Conservation (phyloP, 2,329 filamentous ascomycete genomes). For the Nemania abortiva region DNA sequence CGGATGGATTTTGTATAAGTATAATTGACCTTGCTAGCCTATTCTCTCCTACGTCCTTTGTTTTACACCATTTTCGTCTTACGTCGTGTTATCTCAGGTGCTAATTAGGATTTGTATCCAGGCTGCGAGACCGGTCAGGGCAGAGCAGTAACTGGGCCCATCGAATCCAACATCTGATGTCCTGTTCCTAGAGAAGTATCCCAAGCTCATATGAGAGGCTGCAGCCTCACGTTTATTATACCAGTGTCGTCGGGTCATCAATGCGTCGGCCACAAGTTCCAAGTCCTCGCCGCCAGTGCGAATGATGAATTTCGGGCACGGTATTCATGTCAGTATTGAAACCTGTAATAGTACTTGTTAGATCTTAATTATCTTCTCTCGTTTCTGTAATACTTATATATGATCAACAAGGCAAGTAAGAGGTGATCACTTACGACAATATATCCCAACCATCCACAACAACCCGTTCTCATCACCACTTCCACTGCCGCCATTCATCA, state of each 20-base stretch:
- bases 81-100: background rate
- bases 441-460: background rate
- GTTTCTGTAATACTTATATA: background rate
- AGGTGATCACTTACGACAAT: background rate
- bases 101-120: background rate
- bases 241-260: background rate
- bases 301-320: constrained; percentile 8
- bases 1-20: background rate
- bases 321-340: background rate
- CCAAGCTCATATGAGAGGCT: constrained; percentile 42
- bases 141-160: background rate
- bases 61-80: background rate
- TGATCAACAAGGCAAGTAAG: background rate
- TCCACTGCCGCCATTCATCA: background rate
- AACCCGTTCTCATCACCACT: background rate
- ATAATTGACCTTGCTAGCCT: background rate
- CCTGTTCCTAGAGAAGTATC: constrained; percentile 34
- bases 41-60: background rate
- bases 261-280: no score
- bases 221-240: constrained; percentile 37
- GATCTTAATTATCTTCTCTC: background rate
- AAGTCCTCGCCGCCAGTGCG: constrained; percentile 5
- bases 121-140: background rate
- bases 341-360: background rate
- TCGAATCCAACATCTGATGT: background rate